Evolutionary conservation across 805 yeast species (phyloP), one percentile per base, ranked within the genome.

Genomic region (Candida patagonica): DNA sequence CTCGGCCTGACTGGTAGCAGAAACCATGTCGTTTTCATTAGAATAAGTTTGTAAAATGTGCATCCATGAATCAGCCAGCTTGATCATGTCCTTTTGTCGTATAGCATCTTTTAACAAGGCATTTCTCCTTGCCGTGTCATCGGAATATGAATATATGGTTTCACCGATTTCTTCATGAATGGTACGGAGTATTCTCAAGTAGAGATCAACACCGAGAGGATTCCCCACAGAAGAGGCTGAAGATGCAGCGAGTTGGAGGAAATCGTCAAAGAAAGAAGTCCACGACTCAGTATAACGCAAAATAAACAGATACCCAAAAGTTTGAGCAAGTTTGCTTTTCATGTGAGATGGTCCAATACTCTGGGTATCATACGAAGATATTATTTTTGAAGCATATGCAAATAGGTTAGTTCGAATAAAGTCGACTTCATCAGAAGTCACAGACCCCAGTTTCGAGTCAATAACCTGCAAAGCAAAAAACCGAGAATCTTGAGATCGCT

Each of bases 161-260:
- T 92, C 98, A 25, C 95, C 98, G 50, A 92, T 86, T 61, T 88
- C 96, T 22, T 79, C 78, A 58, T 92, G 96, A 44, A 92, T 76
- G 23, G 81, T 74, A 31, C 77, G 60, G 43, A 87, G 64, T 6
- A 86, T 72, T 54, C 96, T 73, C 27, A 80, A 60, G 58, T 81
- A 87, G 59, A 83, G 74, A 54, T 88, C 96, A 8, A 70, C 56
- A 49, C 72, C 74, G 38, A 74, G 46, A 44, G 57, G 56, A 52
- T 67, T 57, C 51, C 66, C 54, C 43, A 60, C 45, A 40, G 51
- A 38, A 38, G 43, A 40, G 13, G 52, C 51, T 3, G 24, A 16
- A 23, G 26, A 23, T 31, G 51, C 54, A n/a, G 63, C 52, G 29
- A 74, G 50, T 9, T 58, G 48, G 30, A 69, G 55, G 29, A 77